Percentiles rank a stretch among this genome's conserved stretches.
phyloP scores from a whole-genome alignment of 176 grass and related monocot species.

The Neostapfia colusana region DNA sequence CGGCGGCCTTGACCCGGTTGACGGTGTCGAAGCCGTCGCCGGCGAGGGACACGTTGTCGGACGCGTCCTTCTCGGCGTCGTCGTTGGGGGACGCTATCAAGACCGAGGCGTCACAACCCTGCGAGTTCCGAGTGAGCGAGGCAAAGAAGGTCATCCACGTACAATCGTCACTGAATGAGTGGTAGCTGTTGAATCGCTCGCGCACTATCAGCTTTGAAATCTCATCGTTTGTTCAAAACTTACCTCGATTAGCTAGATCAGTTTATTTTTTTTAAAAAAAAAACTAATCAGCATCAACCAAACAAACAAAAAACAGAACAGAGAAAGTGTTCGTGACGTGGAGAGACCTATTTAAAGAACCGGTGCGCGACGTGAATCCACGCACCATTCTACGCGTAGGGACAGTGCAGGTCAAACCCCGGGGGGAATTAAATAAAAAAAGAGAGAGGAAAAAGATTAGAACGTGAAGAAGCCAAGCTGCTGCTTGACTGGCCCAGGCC shows the following conservation, averaged over 20 bases:
- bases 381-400: constrained; percentile 9
- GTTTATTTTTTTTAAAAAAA: no score
- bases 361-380: constrained; percentile 10
- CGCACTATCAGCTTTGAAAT: no score
- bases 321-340: no score
- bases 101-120: constrained; percentile 69
- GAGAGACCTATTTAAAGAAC: constrained; percentile 10
- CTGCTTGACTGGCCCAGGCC: constrained; percentile 22
- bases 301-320: no score
- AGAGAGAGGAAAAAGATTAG: neutral
- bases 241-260: no score
- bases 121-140: neutral
- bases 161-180: neutral
- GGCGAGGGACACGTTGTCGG: constrained; percentile 78
- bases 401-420: constrained; percentile 35
- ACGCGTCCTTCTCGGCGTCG: constrained; percentile 81
- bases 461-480: constrained; percentile 7
- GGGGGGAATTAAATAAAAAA: no score
- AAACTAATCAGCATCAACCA: no score
- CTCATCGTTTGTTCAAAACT: no score
- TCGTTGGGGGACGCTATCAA: constrained; percentile 45
- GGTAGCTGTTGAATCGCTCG: no score
- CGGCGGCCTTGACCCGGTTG: constrained; percentile 54
- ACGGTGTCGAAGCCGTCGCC: constrained; percentile 89
- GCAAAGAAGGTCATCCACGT: no score